Evolutionary conservation across 345 rosid genomes (phyloP).

Genomic region (Arabidopsis arenosa): DNA sequence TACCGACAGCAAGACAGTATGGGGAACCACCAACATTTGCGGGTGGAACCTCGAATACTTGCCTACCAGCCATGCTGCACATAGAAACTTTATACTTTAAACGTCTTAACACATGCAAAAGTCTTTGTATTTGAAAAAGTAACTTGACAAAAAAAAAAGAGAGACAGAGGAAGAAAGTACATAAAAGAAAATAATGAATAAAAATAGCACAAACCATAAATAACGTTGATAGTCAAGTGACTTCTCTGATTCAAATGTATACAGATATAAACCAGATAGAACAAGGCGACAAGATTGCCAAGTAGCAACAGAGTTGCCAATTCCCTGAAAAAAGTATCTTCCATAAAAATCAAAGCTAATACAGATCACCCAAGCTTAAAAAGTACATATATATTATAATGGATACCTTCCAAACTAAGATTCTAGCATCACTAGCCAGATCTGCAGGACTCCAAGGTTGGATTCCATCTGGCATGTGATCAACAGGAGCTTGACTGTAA

Average conservation of each 20-base stretch:
- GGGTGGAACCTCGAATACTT: slow-evolving; percentile 81
- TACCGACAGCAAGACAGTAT: slow-evolving; percentile 79
- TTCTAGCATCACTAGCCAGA: slow-evolving; percentile 72
- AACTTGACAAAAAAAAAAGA: slow-evolving; percentile 11
- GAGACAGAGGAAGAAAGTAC: not conserved
- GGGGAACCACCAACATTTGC: slow-evolving; percentile 84
- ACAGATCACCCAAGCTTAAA: slow-evolving; percentile 37
- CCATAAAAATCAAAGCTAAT: slow-evolving; percentile 12
- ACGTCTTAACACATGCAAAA: slow-evolving; percentile 35
- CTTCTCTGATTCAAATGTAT: slow-evolving; percentile 80
- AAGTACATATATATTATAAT: slow-evolving; percentile 28
- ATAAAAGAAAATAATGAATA: slow-evolving; percentile 18
- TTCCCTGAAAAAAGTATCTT: slow-evolving; percentile 64
- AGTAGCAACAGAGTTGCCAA: slow-evolving; percentile 88
- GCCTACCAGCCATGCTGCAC: slow-evolving; percentile 96
- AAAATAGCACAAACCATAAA: slow-evolving; percentile 67
- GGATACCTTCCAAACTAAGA: slow-evolving; percentile 94
- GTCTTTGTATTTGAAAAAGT: slow-evolving; percentile 13
- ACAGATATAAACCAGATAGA: slow-evolving; percentile 84
- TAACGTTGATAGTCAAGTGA: slow-evolving; percentile 83
- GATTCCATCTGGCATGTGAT: slow-evolving; percentile 61
- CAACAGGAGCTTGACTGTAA: slow-evolving; percentile 68
- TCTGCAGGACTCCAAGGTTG: slow-evolving; percentile 76
- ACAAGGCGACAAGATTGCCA: slow-evolving; percentile 95
- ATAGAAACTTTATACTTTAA: slow-evolving; percentile 8